A percentile compares a stretch with the other conserved stretches of the same genome.
phyloP scores from a whole-genome alignment of 768 basidiomycete genomes.

The Lyophyllum atratum region DNA sequence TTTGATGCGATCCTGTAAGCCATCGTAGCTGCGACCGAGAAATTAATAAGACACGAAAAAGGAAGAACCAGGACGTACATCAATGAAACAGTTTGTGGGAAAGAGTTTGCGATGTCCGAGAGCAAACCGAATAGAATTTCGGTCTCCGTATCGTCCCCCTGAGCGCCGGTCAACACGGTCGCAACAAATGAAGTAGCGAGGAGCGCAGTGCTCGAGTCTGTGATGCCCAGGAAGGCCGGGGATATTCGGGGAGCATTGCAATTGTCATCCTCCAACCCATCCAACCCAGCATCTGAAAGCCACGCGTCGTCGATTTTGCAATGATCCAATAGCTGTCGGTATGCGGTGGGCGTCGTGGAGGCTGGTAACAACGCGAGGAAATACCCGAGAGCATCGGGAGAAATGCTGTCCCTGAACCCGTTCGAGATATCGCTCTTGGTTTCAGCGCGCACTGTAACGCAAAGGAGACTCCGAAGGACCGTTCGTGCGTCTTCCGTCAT shows the following conservation, averaged over 20 bases:
- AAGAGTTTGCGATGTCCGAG: constrained; percentile 64
- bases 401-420: constrained; percentile 45
- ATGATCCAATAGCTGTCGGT: constrained; percentile 63
- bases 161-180: constrained; percentile 72
- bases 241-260: constrained; percentile 54
- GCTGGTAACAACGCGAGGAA: constrained; percentile 78
- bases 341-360: constrained; percentile 56
- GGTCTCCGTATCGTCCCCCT: constrained; percentile 80
- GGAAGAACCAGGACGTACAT: constrained; percentile 52
- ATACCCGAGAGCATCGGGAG: constrained; percentile 69
- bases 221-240: constrained; percentile 59
- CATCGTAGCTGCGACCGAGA: constrained; percentile 59
- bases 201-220: constrained; percentile 65
- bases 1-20: constrained; percentile 72
- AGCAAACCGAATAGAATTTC: constrained; percentile 79
- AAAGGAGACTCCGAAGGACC: constrained; percentile 62
- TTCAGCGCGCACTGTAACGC: constrained; percentile 54
- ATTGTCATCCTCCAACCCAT: constrained; percentile 39
- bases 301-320: constrained; percentile 54
- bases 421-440: constrained; percentile 32
- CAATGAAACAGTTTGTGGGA: constrained; percentile 73
- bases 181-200: constrained; percentile 75
- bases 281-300: constrained; percentile 40
- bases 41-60: constrained; percentile 11
- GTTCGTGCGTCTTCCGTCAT: constrained; percentile 63